Evolutionary conservation across 306 rosid species (phyloP), one percentile per base, ranked within the genome.

Genomic region (Casuarina cunninghamiana): DNA sequence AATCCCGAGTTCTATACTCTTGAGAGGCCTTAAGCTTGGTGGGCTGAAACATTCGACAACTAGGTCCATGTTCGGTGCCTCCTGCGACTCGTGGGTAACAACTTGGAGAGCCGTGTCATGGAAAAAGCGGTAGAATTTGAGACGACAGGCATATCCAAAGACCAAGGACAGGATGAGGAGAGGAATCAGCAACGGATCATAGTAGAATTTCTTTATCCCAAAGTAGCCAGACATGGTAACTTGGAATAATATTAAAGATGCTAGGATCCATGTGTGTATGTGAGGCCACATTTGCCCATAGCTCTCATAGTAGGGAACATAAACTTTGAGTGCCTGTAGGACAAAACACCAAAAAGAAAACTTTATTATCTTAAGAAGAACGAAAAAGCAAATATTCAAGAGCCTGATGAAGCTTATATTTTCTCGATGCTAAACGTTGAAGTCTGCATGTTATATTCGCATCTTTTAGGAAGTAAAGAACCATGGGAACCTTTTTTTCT

Each of bases 201-300:
- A 91, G 73, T 0, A 0, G 86, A 96, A 96, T 61, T 48, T 43
- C 91, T 87, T 91, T 72, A 51, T 84, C 65, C 80, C 84, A 15
- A 96, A 88, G 91, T 89, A 96, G 48, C 99, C 99, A 46, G 86
- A 0, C 99, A 93, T 93, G 65, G 98, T 93, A 60, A 93, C 62
- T 80, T 96, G 99, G 89, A 78, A 93, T 19, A 96, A 17, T n/a
- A 93, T 53, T 80, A 96, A 82, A 73, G 99, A 13, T 62, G 97
- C 98, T 6, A 96, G 69, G 26, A 96, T 51, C 8, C 98, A 94
- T 68, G 67, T 74, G 73, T 69, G 62, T 35, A 96, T 78, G 92
- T 96, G 99, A 0, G 98, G 99, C 99, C 99, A 96, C 86, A 93
- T 83, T 83, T 87, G 93, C 79, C 99, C 98, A 74, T 96, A 79